Base-by-base conservation (phyloP, 139 green algal species). In the Chlorella sorokiniana region DNA sequence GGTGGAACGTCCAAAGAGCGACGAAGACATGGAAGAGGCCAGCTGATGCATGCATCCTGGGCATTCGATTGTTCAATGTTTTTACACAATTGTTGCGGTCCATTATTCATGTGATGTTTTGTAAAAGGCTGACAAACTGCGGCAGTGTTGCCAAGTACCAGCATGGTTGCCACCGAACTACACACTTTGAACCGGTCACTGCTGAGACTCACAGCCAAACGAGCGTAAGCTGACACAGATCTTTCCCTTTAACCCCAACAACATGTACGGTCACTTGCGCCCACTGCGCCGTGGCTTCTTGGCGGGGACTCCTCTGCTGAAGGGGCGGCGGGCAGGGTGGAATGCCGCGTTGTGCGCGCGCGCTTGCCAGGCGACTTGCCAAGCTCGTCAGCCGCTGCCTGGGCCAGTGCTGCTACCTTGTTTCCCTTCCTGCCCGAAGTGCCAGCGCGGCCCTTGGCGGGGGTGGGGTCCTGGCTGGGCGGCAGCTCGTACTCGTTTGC, bases 341-440 rank as follows among this genome's bases (percentile, higher is more conserved):
- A 48, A 20, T 41, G 8, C 16, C 61, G 22, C 4, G 38, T 37
- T 41, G 16, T 33, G 18, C 76, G 76, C 1, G 61, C 42, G 61
- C 76, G 76, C 76, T 81, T 81, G 61, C 61, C 61, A 1, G 73
- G 73, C 10, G 73, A 79, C 73, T 79, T 79, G 25, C 52, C 35
- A 4, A 38, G 73, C 37, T 41, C 18, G 29, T 63, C 61, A 1
- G 61, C 59, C 11, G 41, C 56, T 4, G 48, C 33, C 8, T 45
- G 45, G 31, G 31, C 71, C 1, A 23, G 51, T 6, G 35, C 51
- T 11, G 37, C 69, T 14, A 42, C 69, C 27, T 29, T 29, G 25
- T 40, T 69, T 25, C 33, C 44, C 11, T 9, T 38, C 14, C 63
- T 37, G 18, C 18, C 35, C 0, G 48, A 6, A 16, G 16, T 31